Conservation (phyloP, 108 stramenopile genomes). For the Chaetoceros tenuissimus region DNA sequence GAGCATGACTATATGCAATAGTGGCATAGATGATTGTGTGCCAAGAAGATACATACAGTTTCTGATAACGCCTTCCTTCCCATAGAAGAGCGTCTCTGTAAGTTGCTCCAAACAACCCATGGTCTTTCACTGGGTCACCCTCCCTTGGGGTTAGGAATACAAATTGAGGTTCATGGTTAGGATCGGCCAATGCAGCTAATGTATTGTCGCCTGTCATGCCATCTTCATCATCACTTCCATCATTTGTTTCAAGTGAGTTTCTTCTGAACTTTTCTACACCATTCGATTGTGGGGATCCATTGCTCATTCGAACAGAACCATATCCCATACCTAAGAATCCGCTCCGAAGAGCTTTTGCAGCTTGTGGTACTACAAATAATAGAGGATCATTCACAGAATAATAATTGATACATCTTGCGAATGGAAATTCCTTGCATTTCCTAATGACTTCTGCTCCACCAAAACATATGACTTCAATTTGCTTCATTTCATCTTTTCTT, state of each 20-base stretch:
- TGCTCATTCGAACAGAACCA: neutral
- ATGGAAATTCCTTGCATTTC: constrained; percentile 54
- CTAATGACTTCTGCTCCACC: constrained; percentile 65
- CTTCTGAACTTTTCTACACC: constrained; percentile 34
- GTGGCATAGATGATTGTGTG: neutral
- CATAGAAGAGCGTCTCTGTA: constrained; percentile 69
- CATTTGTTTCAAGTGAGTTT: constrained; percentile 22
- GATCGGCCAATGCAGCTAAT: neutral
- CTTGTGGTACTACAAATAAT: constrained; percentile 63
- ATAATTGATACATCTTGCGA: constrained; percentile 77
- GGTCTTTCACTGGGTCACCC: constrained; percentile 77
- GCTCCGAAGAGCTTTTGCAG: constrained; percentile 57
- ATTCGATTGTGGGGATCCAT: too few relatives aligned
- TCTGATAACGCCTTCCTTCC: constrained; percentile 74
- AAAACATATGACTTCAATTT: constrained; percentile 74
- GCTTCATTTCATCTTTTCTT: constrained; percentile 50
- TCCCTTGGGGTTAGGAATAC: constrained; percentile 47
- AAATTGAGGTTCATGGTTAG: constrained; percentile 28
- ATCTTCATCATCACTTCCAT: constrained; percentile 4
- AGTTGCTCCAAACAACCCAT: constrained; percentile 66
- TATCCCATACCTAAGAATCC: constrained; percentile 40
- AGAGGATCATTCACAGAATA: constrained; percentile 86
- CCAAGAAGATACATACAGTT: constrained; percentile 8
- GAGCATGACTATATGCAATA: neutral
- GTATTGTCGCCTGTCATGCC: constrained; percentile 10